Percentiles rank a stretch among this genome's conserved stretches.
Conservation (phyloP, 768 basidiomycete genomes). For the Suillus occidentalis region DNA sequence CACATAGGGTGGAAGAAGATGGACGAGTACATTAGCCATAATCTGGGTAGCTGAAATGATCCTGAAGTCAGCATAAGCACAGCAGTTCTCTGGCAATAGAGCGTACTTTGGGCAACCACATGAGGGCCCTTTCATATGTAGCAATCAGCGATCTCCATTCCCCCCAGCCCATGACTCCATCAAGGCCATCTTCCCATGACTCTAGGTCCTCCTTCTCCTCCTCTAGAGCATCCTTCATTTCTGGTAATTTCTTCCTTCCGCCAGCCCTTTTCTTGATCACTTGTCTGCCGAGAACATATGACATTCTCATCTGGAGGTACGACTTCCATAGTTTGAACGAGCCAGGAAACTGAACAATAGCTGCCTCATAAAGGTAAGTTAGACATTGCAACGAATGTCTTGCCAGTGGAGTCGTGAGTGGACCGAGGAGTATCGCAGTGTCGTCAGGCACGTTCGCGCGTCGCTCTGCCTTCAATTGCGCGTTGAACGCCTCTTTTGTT, state of each 20-base stretch:
- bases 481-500: constrained; percentile 63
- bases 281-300: constrained; percentile 80
- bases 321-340: constrained; percentile 97
- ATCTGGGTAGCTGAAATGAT: constrained; percentile 70
- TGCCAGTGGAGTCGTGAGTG: constrained; percentile 70
- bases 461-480: constrained; percentile 56
- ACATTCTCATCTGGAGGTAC: constrained; percentile 81
- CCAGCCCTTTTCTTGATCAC: constrained; percentile 74
- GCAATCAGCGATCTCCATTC: constrained; percentile 93
- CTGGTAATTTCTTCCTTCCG: constrained; percentile 89
- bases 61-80: constrained; percentile 9
- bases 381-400: constrained; percentile 80
- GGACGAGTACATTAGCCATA: constrained; percentile 94
- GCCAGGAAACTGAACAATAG: constrained; percentile 80
- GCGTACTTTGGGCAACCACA: constrained; percentile 90
- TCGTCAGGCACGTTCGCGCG: constrained; percentile 49
- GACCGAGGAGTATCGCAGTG: constrained; percentile 65
- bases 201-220: constrained; percentile 79
- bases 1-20: constrained; percentile 89
- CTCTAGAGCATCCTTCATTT: constrained; percentile 86
- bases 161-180: constrained; percentile 90
- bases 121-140: constrained; percentile 87
- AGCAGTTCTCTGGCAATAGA: background rate
- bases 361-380: constrained; percentile 92
- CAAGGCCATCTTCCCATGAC: constrained; percentile 84